Conservation (phyloP, 2,329 filamentous ascomycete species). For the Ceratocystis albifundus region DNA sequence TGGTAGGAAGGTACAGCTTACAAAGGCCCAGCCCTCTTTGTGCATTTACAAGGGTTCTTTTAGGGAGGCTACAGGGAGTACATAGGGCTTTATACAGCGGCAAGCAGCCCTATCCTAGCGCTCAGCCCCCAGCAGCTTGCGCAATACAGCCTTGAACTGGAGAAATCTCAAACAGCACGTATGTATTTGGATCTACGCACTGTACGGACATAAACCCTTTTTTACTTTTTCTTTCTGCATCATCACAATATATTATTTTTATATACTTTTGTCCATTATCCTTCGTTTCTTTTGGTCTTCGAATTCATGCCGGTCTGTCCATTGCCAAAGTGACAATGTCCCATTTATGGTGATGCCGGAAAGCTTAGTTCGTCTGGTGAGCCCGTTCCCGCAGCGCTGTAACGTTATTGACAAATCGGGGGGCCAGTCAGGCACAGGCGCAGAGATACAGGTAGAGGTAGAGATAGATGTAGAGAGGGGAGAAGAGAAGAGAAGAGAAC, state of each 20-base stretch:
- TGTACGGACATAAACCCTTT: too few species aligned
- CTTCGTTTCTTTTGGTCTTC: not conserved
- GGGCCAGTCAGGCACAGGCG: not conserved
- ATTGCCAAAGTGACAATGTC: not conserved
- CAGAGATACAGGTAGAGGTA: not conserved
- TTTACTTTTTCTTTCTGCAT: not conserved
- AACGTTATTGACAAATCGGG: conserved; percentile 6
- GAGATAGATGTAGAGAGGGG: not conserved
- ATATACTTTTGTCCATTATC: not conserved
- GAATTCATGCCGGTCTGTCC: not conserved
- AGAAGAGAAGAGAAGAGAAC: not conserved
- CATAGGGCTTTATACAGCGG: too few species aligned
- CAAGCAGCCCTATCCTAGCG: too few species aligned
- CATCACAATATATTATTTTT: not conserved
- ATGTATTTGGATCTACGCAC: too few species aligned
- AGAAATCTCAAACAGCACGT: too few species aligned
- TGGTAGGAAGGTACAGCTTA: too few species aligned
- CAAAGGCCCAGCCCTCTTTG: too few species aligned
- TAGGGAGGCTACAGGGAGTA: too few species aligned
- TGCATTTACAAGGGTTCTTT: too few species aligned
- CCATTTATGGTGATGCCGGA: not conserved
- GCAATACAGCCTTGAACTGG: too few species aligned
- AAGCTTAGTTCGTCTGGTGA: not conserved
- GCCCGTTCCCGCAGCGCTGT: not conserved
- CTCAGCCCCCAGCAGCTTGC: too few species aligned